phyloP scores from a whole-genome alignment of 2,329 filamentous ascomycete species.

The Fusarium robinianum region DNA sequence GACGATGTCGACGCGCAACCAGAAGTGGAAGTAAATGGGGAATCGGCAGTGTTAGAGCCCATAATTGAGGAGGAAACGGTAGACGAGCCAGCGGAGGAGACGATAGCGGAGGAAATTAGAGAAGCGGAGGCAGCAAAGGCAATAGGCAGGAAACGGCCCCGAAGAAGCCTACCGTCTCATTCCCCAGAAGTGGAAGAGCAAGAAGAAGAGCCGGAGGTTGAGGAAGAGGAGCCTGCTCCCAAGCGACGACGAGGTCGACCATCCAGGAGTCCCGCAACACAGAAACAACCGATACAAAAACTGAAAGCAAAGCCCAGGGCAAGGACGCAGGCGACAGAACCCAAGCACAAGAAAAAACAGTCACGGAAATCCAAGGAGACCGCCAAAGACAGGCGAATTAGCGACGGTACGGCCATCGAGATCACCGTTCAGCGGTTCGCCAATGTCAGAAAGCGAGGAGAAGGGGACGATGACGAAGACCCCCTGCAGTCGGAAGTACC shows the following conservation, averaged over 20 bases:
- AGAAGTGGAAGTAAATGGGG: slow-evolving; percentile 5
- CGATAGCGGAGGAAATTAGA: slow-evolving; percentile 49
- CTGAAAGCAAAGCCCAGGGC: slow-evolving; percentile 21
- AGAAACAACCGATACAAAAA: slow-evolving; percentile 45
- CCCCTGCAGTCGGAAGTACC: slow-evolving; percentile 57
- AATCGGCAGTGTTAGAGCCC: slow-evolving; percentile 20
- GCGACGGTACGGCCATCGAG: slow-evolving; percentile 47
- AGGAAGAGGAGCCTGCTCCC: slow-evolving; percentile 40
- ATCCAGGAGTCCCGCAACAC: slow-evolving; percentile 48
- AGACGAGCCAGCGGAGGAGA: slow-evolving; percentile 30
- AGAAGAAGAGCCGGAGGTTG: slow-evolving; percentile 37
- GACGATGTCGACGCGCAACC: background rate
- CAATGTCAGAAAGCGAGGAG: slow-evolving; percentile 50
- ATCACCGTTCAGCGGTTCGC: slow-evolving; percentile 65
- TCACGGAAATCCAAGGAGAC: slow-evolving; percentile 28
- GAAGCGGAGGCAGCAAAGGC: slow-evolving; percentile 48
- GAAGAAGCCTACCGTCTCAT: slow-evolving; percentile 42
- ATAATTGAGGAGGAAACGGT: slow-evolving; percentile 27
- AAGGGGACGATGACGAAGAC: slow-evolving; percentile 46
- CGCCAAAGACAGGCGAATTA: slow-evolving; percentile 28
- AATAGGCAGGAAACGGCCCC: slow-evolving; percentile 50
- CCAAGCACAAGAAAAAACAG: slow-evolving; percentile 31
- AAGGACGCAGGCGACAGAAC: slow-evolving; percentile 24
- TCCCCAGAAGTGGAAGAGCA: slow-evolving; percentile 47
- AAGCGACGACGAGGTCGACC: slow-evolving; percentile 45